Conservation (phyloP, 2,329 filamentous ascomycete species). For the Iodosphaeria phyllophila region DNA sequence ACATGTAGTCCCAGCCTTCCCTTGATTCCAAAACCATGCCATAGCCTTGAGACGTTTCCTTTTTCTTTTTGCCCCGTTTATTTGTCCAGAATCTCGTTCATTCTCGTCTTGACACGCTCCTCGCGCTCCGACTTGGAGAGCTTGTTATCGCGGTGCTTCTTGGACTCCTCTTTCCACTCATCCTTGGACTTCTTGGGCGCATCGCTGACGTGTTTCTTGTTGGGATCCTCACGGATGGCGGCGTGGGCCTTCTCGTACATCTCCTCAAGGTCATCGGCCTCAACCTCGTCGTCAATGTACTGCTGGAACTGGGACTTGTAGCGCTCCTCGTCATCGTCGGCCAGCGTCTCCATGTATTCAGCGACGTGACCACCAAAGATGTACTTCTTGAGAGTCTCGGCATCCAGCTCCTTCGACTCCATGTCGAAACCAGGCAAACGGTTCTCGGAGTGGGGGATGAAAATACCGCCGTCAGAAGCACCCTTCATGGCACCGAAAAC, state of each 20-base stretch:
- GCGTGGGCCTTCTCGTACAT: slow-evolving; percentile 88
- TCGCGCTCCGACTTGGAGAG: slow-evolving; percentile 69
- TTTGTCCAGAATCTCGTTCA: slow-evolving; percentile 54
- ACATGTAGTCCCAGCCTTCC: no score
- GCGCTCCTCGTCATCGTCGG: slow-evolving; percentile 99
- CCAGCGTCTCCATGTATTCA: slow-evolving; percentile 99
- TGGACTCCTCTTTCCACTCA: slow-evolving; percentile 86
- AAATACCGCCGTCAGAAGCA: slow-evolving; percentile 93
- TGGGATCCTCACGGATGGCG: slow-evolving; percentile 93
- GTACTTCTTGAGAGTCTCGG: slow-evolving; percentile 96
- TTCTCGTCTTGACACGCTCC: slow-evolving; percentile 74
- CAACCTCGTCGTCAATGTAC: slow-evolving; percentile 93
- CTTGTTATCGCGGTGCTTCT: slow-evolving; percentile 71
- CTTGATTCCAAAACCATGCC: no score
- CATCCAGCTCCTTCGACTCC: slow-evolving; percentile 92
- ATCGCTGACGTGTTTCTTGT: slow-evolving; percentile 68
- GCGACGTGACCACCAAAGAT: slow-evolving; percentile 97
- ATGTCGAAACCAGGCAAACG: slow-evolving; percentile 98
- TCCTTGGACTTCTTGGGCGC: slow-evolving; percentile 91
- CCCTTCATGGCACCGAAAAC: slow-evolving; percentile 99
- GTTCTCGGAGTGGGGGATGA: slow-evolving; percentile 97
- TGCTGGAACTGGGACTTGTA: slow-evolving; percentile 96
- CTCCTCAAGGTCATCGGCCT: slow-evolving; percentile 94
- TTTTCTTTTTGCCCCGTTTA: no score
- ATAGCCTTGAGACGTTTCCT: no score